Percentiles rank a stretch among this genome's conserved stretches.
These are phyloP conservation scores for Endoconidiophora laricicola DNA, from an alignment of 2,329 filamentous ascomycete species.

Conservation along the genomic window DNA sequence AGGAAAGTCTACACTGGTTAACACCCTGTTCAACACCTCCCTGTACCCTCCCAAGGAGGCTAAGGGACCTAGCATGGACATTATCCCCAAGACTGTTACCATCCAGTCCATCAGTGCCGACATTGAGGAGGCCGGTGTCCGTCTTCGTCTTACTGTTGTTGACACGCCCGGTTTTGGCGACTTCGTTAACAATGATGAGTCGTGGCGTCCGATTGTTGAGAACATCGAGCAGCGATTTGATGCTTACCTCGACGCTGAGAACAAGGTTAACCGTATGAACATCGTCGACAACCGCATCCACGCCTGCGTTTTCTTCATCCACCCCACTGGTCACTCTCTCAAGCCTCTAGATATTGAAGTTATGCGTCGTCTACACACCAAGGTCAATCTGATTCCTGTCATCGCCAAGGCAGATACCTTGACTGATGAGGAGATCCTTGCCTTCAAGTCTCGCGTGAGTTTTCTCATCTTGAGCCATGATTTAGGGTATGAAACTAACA, in stretches of 20 bases:
- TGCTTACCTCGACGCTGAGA: conserved; percentile 95
- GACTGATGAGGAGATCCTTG: conserved; percentile 86
- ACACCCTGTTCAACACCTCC: conserved; percentile 98
- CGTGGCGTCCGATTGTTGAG: conserved; percentile 96
- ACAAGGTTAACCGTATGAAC: conserved; percentile 99
- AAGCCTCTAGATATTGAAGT: conserved; percentile 99
- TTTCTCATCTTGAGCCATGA: conserved; percentile 5
- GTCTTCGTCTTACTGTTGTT: conserved; percentile 87
- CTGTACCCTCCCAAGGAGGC: conserved; percentile 97
- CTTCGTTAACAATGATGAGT: conserved; percentile 99
- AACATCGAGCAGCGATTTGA: conserved; percentile 99
- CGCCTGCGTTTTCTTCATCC: conserved; percentile 98
- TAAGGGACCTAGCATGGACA: conserved; percentile 92
- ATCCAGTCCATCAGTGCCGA: conserved; percentile 92
- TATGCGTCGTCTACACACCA: conserved; percentile 98
- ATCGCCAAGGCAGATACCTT: conserved; percentile 97
- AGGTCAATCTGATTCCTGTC: conserved; percentile 98
- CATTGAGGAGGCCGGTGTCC: conserved; percentile 96
- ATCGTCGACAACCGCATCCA: conserved; percentile 99
- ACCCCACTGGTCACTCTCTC: conserved; percentile 93
- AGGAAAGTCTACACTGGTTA: conserved; percentile 97
- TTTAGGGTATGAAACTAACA: conserved; percentile 14
- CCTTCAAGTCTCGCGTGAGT: conserved; percentile 92
- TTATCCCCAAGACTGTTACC: conserved; percentile 93
- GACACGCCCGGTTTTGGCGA: conserved; percentile 97